Base-by-base conservation (phyloP, 805 yeast genomes). In the Wickerhamomyces silvicola region DNA sequence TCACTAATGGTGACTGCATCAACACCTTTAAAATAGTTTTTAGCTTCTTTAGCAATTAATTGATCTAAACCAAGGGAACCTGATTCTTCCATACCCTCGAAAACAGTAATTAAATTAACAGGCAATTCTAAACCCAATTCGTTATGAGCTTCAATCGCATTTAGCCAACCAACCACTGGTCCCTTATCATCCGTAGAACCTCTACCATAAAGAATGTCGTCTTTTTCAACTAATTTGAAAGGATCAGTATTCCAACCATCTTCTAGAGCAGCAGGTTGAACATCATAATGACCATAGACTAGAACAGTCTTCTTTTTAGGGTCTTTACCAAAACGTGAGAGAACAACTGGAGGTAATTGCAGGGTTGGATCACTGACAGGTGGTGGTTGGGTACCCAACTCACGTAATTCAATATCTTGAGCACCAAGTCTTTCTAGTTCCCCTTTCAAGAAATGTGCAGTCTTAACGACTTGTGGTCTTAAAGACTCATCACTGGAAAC, bases 1-100 rank as follows among this genome's bases (percentile, higher is more conserved):
- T 92, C 99, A 33, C 92, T 79, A 48, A 92, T 92, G 57, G 97
- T 87, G 32, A 88, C 96, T 22, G 95, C 87, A 56, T 90, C 94
- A 30, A 88, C 94, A 25, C 75, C 79, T 57, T 81, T 78, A 70
- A 92, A 92, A 61, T 86, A 92, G 24, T 61, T 58, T 32, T 70
- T 59, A 34, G 94, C 88, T 65, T 92, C 97, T 25, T 66, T 60
- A 31, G 78, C 79, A 51, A 92, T 81, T 50, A 92, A 72, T 22
- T 66, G 77, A 46, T 90, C 98, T 43, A 92, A 72, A 22, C 97
- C 97, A 31, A 85, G 61, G 21, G 96, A 86, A 16, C 99, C 99
- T 42, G 88, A 78, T 64, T 92, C 99, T 64, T 92, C 99, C 99
- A 92, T 92, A 40, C 98, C 97, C 64, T 92, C 99, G 52, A 92